Percentiles rank a stretch among this genome's conserved stretches.
Evolutionary conservation across 2,329 filamentous ascomycete species (phyloP).

Genomic region (Nemania abortiva): DNA sequence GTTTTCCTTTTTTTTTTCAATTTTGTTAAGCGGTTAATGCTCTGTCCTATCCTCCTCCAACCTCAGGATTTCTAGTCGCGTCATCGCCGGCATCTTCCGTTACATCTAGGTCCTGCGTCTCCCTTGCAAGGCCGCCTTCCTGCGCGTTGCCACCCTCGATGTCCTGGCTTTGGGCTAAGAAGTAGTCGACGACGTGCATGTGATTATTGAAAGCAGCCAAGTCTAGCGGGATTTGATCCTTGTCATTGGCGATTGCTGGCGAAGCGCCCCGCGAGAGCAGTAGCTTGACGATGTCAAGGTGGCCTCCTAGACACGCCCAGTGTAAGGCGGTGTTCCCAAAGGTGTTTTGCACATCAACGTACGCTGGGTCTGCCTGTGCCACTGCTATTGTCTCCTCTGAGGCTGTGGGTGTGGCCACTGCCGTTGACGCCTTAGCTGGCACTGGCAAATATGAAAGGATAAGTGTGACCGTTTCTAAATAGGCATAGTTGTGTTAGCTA

Average conservation of each 20-base stretch:
- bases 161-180: slow-evolving; percentile 62
- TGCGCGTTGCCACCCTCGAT: slow-evolving; percentile 63
- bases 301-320: slow-evolving; percentile 92
- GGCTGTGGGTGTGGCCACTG: slow-evolving; percentile 7
- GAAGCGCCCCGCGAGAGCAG: slow-evolving; percentile 83
- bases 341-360: slow-evolving; percentile 78
- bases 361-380: slow-evolving; percentile 57
- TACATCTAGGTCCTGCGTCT: slow-evolving; percentile 51
- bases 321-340: slow-evolving; percentile 93
- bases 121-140: slow-evolving; percentile 56
- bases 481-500: slow-evolving; percentile 26
- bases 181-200: slow-evolving; percentile 72
- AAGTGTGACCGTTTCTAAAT: slow-evolving; percentile 58
- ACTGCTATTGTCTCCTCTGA: slow-evolving; percentile 46
- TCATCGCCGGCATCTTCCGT: slow-evolving; percentile 36
- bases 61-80: slow-evolving; percentile 12
- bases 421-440: slow-evolving; percentile 32
- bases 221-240: slow-evolving; percentile 84
- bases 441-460: slow-evolving; percentile 40
- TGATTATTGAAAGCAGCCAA: slow-evolving; percentile 78
- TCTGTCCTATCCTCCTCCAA: slow-evolving; percentile 19
- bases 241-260: slow-evolving; percentile 81
- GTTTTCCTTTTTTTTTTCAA: not conserved
- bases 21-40: not conserved
- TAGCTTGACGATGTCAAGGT: slow-evolving; percentile 81